Evolutionary conservation across 176 grass and related monocot species (phyloP).

Genomic region (Oryza glaberrima): DNA sequence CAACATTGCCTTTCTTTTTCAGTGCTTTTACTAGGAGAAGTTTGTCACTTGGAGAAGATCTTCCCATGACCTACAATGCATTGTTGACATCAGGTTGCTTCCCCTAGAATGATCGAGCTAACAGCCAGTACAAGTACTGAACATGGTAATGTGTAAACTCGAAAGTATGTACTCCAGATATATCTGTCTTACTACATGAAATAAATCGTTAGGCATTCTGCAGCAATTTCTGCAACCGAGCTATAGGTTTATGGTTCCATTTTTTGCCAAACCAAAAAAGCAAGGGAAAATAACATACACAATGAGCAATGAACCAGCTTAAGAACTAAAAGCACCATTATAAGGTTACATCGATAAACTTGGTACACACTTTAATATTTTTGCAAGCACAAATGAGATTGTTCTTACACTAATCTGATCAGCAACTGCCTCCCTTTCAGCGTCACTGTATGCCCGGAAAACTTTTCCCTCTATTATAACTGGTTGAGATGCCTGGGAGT

Average conservation of each 20-base stretch:
- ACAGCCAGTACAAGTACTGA: conserved; percentile 12
- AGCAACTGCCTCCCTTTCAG: conserved; percentile 51
- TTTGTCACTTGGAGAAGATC: conserved; percentile 96
- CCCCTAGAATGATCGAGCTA: conserved; percentile 23
- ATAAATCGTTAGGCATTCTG: conserved; percentile 11
- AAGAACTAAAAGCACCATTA: conserved; percentile 1
- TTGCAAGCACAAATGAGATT: conserved; percentile 26
- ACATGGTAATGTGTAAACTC: conserved; percentile 23
- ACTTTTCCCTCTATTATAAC: conserved; percentile 73
- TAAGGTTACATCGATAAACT: conserved; percentile 11
- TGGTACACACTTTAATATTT: conserved; percentile 17
- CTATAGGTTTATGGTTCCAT: not conserved
- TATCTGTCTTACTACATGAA: conserved; percentile 12
- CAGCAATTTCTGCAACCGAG: conserved; percentile 28
- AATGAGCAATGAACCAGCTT: conserved; percentile 12
- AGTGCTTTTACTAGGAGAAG: conserved; percentile 86
- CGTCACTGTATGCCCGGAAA: conserved; percentile 66
- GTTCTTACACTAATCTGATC: conserved; percentile 69
- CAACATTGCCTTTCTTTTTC: conserved; percentile 76
- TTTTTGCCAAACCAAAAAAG: conserved; percentile 23
- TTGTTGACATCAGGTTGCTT: conserved; percentile 26
- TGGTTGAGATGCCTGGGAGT: conserved; percentile 39
- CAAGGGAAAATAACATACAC: conserved; percentile 27
- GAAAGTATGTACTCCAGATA: not conserved
- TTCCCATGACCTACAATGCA: conserved; percentile 83